A percentile compares a stretch with the other conserved stretches of the same genome.
These are phyloP conservation scores for Incumbomyces delicatus DNA, from an alignment of 2,329 filamentous ascomycete genomes.

Conservation along the genomic window DNA sequence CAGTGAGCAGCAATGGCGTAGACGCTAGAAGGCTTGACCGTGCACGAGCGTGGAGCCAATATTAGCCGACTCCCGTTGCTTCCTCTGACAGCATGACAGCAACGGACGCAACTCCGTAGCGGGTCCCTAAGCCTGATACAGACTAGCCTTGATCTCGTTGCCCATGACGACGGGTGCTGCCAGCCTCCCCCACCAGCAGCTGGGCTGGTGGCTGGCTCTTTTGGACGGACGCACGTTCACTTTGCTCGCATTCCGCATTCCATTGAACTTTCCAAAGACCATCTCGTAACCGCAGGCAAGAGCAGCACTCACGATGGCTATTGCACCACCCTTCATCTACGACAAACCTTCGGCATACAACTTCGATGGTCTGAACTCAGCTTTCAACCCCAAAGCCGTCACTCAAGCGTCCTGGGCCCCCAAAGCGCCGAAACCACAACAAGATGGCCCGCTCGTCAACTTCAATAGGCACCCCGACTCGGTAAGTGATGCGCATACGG, in stretches of 20 bases:
- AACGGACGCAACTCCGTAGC: no score
- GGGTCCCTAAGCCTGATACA: no score
- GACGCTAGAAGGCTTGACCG: no score
- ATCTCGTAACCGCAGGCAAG: background rate
- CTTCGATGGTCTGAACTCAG: slow-evolving; percentile 42
- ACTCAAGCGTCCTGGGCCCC: slow-evolving; percentile 68
- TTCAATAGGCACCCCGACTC: slow-evolving; percentile 78
- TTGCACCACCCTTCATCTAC: slow-evolving; percentile 65
- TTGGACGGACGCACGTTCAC: background rate
- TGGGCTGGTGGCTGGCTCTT: no score
- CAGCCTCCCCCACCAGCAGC: no score
- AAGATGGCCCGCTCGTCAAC: slow-evolving; percentile 64
- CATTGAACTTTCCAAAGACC: background rate
- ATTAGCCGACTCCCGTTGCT: no score
- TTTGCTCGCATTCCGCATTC: slow-evolving; percentile 1
- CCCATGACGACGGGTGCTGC: no score
- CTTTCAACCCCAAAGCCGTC: slow-evolving; percentile 80
- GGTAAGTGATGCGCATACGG: slow-evolving; percentile 43
- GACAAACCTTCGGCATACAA: slow-evolving; percentile 45
- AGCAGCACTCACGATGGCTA: slow-evolving; percentile 36
- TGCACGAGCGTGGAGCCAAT: no score
- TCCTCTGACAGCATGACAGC: no score
- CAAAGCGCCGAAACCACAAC: slow-evolving; percentile 50
- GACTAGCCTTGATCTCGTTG: no score
- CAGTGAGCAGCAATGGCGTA: no score